Evolutionary conservation across 345 rosid genomes (phyloP).

Genomic region (Cardamine chenopodiifolia): DNA sequence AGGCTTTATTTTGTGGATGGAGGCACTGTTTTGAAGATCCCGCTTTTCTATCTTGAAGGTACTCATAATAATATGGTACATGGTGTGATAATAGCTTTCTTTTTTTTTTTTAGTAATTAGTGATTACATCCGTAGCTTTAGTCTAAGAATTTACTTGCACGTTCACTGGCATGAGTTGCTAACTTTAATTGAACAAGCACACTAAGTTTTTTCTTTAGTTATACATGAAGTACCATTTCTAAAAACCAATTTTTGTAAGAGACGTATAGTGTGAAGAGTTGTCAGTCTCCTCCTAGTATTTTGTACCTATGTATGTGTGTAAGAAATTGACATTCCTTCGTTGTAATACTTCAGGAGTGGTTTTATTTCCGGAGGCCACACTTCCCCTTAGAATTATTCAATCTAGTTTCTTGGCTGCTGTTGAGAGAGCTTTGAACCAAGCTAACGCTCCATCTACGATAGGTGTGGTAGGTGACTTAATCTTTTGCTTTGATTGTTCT

Average conservation of each 20-base stretch:
- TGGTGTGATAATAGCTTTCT: not conserved
- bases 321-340: constrained; percentile 11
- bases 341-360: constrained; percentile 67
- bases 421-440: constrained; percentile 82
- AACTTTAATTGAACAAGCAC: constrained; percentile 4
- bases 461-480: constrained; percentile 78
- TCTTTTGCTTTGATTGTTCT: constrained; percentile 6
- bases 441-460: constrained; percentile 73
- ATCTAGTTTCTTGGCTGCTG: constrained; percentile 70
- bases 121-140: constrained; percentile 9
- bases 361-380: constrained; percentile 91
- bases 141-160: not conserved
- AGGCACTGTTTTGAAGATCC: constrained; percentile 65
- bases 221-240: not conserved
- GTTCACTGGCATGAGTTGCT: not conserved
- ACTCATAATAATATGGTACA: not conserved
- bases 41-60: constrained; percentile 93
- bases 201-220: not conserved
- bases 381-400: constrained; percentile 90
- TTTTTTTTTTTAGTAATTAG: not conserved
- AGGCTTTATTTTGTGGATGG: too few relatives aligned
- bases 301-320: not conserved
- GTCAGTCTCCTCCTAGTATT: not conserved
- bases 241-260: not conserved
- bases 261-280: not conserved